Percentiles rank a stretch among this genome's conserved stretches.
Conservation (phyloP, 2,329 filamentous ascomycete species). For the Monilinia fructigena region DNA sequence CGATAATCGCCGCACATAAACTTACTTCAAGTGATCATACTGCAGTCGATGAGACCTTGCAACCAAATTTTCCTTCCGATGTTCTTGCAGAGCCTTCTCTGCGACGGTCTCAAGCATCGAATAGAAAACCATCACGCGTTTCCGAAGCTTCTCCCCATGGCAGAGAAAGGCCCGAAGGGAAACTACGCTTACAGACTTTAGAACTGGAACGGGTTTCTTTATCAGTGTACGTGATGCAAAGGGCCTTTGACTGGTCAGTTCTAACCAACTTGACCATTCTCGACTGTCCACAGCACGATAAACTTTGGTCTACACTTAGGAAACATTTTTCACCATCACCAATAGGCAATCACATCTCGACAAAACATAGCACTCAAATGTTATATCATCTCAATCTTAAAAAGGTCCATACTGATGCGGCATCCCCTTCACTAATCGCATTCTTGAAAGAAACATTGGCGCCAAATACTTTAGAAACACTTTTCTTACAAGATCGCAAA, state of each 20-base stretch:
- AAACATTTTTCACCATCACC: conserved; percentile 55
- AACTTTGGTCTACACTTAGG: conserved; percentile 71
- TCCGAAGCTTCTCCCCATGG: conserved; percentile 32
- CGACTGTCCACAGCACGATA: conserved; percentile 69
- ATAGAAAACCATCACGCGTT: conserved; percentile 33
- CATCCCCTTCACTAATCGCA: conserved; percentile 65
- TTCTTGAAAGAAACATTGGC: conserved; percentile 77
- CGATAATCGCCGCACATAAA: conserved; percentile 35
- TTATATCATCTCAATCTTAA: conserved; percentile 67
- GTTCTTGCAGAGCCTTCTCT: conserved; percentile 28
- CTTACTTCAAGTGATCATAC: conserved; percentile 23
- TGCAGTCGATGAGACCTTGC: conserved; percentile 9
- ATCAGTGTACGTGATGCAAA: conserved; percentile 68
- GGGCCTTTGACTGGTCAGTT: conserved; percentile 71
- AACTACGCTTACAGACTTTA: conserved; percentile 66
- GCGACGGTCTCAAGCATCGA: conserved; percentile 33
- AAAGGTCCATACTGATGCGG: conserved; percentile 71
- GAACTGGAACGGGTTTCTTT: conserved; percentile 74
- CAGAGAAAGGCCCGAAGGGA: conserved; percentile 51
- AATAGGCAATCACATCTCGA: conserved; percentile 34
- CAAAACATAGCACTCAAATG: conserved; percentile 40
- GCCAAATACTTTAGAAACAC: conserved; percentile 74
- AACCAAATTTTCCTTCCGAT: conserved; percentile 17
- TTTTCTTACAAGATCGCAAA: conserved; percentile 70
- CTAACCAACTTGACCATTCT: conserved; percentile 72